Conservation (phyloP, 805 yeast genomes). For the Candida sphagnicola region DNA sequence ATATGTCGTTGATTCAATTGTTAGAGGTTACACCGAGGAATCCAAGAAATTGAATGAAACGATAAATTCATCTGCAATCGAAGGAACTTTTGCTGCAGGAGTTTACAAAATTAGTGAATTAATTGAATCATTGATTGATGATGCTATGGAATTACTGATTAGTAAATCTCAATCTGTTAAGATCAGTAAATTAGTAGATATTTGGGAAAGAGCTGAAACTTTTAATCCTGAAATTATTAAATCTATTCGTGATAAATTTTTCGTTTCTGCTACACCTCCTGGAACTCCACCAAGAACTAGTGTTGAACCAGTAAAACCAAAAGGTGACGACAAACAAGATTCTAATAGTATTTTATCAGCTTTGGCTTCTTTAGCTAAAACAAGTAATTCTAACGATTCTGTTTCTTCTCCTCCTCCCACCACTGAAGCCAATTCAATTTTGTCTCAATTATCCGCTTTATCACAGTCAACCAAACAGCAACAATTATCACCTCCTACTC, state of each 20-base stretch:
- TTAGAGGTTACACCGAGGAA: constrained; percentile 77
- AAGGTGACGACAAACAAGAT: constrained; percentile 24
- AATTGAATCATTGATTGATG: constrained; percentile 60
- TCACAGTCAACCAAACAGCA: constrained; percentile 15
- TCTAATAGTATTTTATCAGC: constrained; percentile 69
- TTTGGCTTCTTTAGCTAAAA: constrained; percentile 54
- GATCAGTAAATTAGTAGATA: constrained; percentile 78
- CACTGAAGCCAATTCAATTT: constrained; percentile 23
- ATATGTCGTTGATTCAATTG: constrained; percentile 90
- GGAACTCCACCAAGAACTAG: constrained; percentile 47
- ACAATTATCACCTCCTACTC: constrained; percentile 13
- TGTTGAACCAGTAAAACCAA: constrained; percentile 21
- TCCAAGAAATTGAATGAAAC: constrained; percentile 54
- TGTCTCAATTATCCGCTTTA: constrained; percentile 41
- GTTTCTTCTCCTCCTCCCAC: not conserved
- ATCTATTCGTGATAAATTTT: constrained; percentile 55
- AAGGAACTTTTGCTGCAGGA: constrained; percentile 74
- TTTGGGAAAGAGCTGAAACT: constrained; percentile 86
- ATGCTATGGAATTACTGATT: constrained; percentile 53
- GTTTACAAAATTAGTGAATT: constrained; percentile 60
- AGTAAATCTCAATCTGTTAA: constrained; percentile 60
- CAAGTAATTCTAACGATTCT: constrained; percentile 15
- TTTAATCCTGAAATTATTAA: constrained; percentile 57
- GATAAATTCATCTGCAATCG: constrained; percentile 47
- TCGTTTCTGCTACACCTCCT: constrained; percentile 66